Conservation (phyloP, 495 filamentous ascomycete genomes). For the Aspergillus bertholletiae region DNA sequence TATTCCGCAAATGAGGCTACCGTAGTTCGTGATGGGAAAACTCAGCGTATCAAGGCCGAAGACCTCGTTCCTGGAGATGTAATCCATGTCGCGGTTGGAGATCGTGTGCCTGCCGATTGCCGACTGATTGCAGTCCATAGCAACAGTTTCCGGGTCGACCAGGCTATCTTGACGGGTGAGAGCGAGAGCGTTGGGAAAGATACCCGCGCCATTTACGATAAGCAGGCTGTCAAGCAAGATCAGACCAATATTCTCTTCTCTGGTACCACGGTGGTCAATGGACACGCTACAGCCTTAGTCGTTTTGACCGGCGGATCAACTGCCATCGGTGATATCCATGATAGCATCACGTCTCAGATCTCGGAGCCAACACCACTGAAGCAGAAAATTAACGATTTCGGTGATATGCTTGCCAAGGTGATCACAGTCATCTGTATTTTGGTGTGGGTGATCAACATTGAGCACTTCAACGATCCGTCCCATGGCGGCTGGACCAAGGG, state of each 20-base stretch:
- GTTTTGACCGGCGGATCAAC: slow-evolving; percentile 88
- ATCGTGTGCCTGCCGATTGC: slow-evolving; percentile 96
- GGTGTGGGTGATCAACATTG: slow-evolving; percentile 98
- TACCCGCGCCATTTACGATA: slow-evolving; percentile 62
- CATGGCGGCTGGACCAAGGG: slow-evolving; percentile 96
- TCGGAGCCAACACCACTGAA: slow-evolving; percentile 96
- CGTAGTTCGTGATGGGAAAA: slow-evolving; percentile 73
- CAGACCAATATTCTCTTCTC: slow-evolving; percentile 98
- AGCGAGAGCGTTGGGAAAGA: slow-evolving; percentile 97
- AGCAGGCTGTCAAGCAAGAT: slow-evolving; percentile 92
- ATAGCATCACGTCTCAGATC: slow-evolving; percentile 96
- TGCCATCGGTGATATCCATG: slow-evolving; percentile 97
- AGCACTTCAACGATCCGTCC: slow-evolving; percentile 90
- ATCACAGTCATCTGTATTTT: slow-evolving; percentile 95
- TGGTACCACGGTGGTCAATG: slow-evolving; percentile 93
- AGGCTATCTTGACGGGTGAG: slow-evolving; percentile 96
- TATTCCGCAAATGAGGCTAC: slow-evolving; percentile 98
- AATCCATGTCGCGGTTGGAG: slow-evolving; percentile 83
- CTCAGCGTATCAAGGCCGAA: slow-evolving; percentile 82
- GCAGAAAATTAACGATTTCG: slow-evolving; percentile 98
- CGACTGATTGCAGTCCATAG: slow-evolving; percentile 86
- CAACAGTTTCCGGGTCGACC: slow-evolving; percentile 94
- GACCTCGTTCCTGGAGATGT: slow-evolving; percentile 96
- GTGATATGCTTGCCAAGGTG: slow-evolving; percentile 93
- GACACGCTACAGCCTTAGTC: slow-evolving; percentile 88